Conservation (phyloP, 75 land plant species). For the Cryptomeria japonica region DNA sequence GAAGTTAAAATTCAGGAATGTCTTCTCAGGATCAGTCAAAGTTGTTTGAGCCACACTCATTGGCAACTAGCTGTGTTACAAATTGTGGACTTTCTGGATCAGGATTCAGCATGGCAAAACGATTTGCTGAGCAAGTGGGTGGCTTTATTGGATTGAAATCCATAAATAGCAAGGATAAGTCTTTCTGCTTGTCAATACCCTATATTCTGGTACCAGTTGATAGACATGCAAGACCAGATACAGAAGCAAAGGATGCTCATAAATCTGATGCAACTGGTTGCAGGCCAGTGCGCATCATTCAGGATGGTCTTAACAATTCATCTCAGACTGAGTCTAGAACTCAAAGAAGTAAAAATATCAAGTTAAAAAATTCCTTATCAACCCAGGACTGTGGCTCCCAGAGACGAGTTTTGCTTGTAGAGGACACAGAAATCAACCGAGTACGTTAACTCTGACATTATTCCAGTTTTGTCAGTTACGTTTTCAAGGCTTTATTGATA, state of each 20-base stretch:
- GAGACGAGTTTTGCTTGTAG: constrained; percentile 40
- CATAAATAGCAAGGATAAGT: constrained; percentile 28
- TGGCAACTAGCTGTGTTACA: constrained; percentile 23
- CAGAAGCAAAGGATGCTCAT: neutral
- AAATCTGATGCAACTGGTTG: neutral
- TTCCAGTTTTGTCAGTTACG: neutral
- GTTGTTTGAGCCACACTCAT: constrained; percentile 36
- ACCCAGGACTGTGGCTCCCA: neutral
- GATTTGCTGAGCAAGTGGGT: constrained; percentile 36
- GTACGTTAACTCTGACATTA: constrained; percentile 12
- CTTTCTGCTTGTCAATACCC: constrained; percentile 43
- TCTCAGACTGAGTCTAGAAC: constrained; percentile 3
- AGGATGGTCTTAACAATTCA: neutral
- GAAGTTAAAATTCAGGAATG: constrained; percentile 21
- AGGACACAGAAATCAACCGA: constrained; percentile 41
- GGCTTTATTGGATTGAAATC: constrained; percentile 42
- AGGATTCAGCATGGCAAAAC: constrained; percentile 43
- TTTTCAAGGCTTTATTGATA: neutral
- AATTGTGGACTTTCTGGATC: constrained; percentile 33
- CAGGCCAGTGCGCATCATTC: neutral
- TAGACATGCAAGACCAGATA: neutral
- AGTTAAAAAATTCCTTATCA: neutral
- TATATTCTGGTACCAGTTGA: constrained; percentile 23
- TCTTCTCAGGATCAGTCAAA: constrained; percentile 26
- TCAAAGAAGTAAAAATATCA: neutral